Conservation (phyloP, 2,329 filamentous ascomycete species). For the Aspergillus pseudonomiae region DNA sequence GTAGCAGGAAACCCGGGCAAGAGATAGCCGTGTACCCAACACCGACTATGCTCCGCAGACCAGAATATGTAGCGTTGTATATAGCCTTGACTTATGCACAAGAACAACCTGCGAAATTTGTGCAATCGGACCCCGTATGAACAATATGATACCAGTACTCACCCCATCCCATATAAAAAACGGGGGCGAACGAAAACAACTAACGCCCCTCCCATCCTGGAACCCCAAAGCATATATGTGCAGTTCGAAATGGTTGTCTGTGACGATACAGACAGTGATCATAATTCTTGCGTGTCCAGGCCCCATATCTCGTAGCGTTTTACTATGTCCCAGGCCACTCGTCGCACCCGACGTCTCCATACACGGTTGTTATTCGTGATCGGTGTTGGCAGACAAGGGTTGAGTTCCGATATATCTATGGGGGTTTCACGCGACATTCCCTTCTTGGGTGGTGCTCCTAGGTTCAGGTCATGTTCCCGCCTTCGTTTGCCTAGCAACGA, state of each 20-base stretch:
- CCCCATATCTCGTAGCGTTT: slow-evolving; percentile 49
- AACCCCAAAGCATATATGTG: neutral
- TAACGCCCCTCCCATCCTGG: neutral
- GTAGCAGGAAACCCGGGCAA: neutral
- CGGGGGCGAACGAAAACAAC: neutral
- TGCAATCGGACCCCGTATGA: neutral
- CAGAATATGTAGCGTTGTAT: neutral
- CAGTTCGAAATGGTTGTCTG: neutral
- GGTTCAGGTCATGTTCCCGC: slow-evolving; percentile 17
- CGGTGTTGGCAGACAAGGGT: slow-evolving; percentile 14
- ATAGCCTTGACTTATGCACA: neutral
- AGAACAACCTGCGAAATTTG: neutral
- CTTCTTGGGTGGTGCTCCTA: neutral
- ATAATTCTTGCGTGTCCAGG: slow-evolving; percentile 45
- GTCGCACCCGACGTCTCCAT: slow-evolving; percentile 37
- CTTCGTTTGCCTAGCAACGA: slow-evolving; percentile 26
- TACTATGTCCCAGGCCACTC: slow-evolving; percentile 45
- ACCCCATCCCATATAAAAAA: neutral
- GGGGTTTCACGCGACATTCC: neutral
- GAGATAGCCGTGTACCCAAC: neutral
- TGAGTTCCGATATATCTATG: neutral
- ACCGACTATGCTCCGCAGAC: neutral
- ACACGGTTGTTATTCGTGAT: slow-evolving; percentile 25
- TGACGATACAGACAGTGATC: neutral
- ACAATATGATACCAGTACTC: neutral